Conservation (phyloP, 2,329 filamentous ascomycete species). For the Monosporascus sp. region DNA sequence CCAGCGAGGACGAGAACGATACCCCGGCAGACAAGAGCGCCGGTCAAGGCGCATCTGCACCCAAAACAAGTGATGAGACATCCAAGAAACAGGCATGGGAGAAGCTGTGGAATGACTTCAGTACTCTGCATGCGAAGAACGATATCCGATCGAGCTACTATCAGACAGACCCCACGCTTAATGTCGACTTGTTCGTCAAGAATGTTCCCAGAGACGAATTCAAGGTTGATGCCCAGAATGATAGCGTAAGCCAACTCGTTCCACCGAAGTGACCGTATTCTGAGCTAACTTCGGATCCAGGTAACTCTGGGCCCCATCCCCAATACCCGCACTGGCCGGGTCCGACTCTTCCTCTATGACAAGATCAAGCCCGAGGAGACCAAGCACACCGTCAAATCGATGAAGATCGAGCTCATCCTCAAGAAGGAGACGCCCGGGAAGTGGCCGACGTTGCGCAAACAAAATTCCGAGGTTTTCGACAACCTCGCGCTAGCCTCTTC, state of each 20-base stretch:
- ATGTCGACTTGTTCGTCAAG: constrained; percentile 35
- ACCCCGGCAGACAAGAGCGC: no score
- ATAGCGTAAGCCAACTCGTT: constrained; percentile 8
- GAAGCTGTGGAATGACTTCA: constrained; percentile 15
- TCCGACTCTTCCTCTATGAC: constrained; percentile 61
- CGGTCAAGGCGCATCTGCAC: neutral
- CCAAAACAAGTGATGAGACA: neutral
- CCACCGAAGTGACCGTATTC: neutral
- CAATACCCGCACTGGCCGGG: constrained; percentile 40
- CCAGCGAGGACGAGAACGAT: neutral
- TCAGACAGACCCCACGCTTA: constrained; percentile 32
- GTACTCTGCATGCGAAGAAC: constrained; percentile 17
- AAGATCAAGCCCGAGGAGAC: constrained; percentile 57
- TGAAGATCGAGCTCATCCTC: constrained; percentile 74
- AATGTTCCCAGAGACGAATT: constrained; percentile 36
- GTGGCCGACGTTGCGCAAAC: constrained; percentile 51
- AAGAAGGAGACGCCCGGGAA: constrained; percentile 64
- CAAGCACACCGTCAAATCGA: constrained; percentile 61
- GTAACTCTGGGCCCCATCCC: constrained; percentile 38
- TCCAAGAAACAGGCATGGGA: constrained; percentile 11
- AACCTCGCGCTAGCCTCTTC: constrained; percentile 15
- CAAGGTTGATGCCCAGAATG: constrained; percentile 28
- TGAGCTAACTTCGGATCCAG: neutral
- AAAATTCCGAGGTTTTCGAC: constrained; percentile 36
- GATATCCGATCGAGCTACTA: constrained; percentile 37